These are phyloP conservation scores for Histomonas meleagridis DNA, from an alignment of 208 protist species.

Conservation along the genomic window DNA sequence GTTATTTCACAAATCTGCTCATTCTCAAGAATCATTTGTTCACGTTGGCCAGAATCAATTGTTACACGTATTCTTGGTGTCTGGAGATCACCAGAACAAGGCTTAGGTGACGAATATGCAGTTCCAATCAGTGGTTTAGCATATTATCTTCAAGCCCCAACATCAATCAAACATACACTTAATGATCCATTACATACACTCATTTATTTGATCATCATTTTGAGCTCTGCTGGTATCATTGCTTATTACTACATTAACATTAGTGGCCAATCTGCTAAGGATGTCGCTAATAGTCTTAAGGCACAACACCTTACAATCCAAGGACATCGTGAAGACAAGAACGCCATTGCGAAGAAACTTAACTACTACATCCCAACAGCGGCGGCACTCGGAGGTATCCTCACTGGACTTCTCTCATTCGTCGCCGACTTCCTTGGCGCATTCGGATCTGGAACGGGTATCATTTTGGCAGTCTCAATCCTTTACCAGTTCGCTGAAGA, in stretches of 20 bases:
- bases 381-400: conserved; percentile 95
- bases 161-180: not conserved
- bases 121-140: not conserved
- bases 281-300: not conserved
- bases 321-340: not conserved
- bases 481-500: conserved; percentile 98
- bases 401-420: conserved; percentile 94
- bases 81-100: not conserved
- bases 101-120: not conserved
- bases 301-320: conserved; percentile 33
- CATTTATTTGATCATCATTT: not conserved
- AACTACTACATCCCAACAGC: conserved; percentile 88
- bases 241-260: conserved; percentile 12
- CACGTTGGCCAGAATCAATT: not conserved
- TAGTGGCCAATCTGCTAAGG: not conserved
- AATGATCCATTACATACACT: not conserved
- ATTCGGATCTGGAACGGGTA: conserved; percentile 89
- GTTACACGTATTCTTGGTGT: not conserved
- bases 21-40: not conserved
- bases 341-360: not conserved
- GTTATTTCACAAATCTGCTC: not conserved
- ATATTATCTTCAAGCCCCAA: not conserved
- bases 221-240: not conserved
- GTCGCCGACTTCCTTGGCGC: conserved; percentile 93
- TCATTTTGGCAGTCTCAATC: conserved; percentile 96